phyloP scores from a whole-genome alignment of 2,329 filamentous ascomycete species.

The Cercospora beticola region DNA sequence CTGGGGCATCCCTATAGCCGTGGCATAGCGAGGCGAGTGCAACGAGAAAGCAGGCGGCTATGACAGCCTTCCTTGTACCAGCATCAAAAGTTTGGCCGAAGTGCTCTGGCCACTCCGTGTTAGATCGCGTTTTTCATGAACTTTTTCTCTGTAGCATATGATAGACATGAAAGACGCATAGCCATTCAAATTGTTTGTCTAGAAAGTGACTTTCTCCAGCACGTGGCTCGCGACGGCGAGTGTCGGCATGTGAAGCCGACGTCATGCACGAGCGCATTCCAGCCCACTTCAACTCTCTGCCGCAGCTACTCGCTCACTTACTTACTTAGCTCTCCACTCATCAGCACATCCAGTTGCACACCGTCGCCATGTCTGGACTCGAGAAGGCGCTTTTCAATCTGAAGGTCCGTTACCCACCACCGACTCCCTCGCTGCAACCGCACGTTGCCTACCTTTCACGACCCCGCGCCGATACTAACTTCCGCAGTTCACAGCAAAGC shows the following conservation, averaged over 20 bases:
- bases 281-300: constrained; percentile 14
- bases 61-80: not conserved
- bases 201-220: not conserved
- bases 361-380: constrained; percentile 55
- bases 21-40: constrained; percentile 7
- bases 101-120: not conserved
- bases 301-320: not conserved
- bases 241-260: constrained; percentile 16
- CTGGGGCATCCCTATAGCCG: not conserved
- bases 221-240: not conserved
- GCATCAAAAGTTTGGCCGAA: constrained; percentile 13
- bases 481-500: constrained; percentile 60
- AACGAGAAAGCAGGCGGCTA: constrained; percentile 5
- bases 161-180: constrained; percentile 2
- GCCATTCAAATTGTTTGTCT: not conserved
- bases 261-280: constrained; percentile 1
- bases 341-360: constrained; percentile 15
- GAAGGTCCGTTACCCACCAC: constrained; percentile 46
- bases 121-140: not conserved
- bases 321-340: not conserved
- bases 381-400: constrained; percentile 64
- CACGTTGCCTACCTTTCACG: constrained; percentile 28
- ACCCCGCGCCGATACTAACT: constrained; percentile 6
- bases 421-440: not conserved
- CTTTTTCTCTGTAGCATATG: constrained; percentile 5